Evolutionary conservation across 2,329 filamentous ascomycete species (phyloP).

Genomic region (Ascosphaera aggregata): DNA sequence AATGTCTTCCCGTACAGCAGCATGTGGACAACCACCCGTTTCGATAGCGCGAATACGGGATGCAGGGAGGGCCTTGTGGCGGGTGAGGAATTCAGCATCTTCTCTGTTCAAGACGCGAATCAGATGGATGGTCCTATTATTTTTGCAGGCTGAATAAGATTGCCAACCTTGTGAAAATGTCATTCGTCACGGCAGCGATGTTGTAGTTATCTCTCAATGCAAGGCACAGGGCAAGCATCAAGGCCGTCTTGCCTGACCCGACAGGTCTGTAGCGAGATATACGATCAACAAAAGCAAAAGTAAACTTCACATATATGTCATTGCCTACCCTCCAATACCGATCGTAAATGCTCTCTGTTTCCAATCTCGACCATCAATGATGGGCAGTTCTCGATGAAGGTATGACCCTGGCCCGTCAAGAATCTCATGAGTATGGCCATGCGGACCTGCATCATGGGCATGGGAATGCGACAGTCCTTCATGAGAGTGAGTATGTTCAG

Average conservation of each 20-base stretch:
- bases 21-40: conserved; percentile 91
- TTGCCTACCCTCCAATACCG: conserved; percentile 78
- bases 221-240: conserved; percentile 84
- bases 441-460: conserved; percentile 38
- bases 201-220: conserved; percentile 59
- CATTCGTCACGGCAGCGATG: conserved; percentile 91
- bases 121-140: conserved; percentile 3
- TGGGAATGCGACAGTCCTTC: conserved; percentile 22
- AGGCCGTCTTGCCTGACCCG: conserved; percentile 86
- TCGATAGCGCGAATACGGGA: conserved; percentile 84
- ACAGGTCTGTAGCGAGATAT: conserved; percentile 41
- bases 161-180: conserved; percentile 70
- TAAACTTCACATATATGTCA: neutral
- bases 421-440: conserved; percentile 91
- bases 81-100: conserved; percentile 91
- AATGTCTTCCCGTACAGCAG: conserved; percentile 93
- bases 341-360: conserved; percentile 77
- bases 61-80: conserved; percentile 59
- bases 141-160: conserved; percentile 3
- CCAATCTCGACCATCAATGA: conserved; percentile 74
- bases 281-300: neutral
- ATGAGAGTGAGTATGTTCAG: conserved; percentile 16
- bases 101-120: conserved; percentile 37
- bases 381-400: conserved; percentile 74
- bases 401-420: conserved; percentile 84